Percentiles rank a stretch among this genome's conserved stretches.
Conservation (phyloP, 208 protist species). For the Leishmania guyanensis region DNA sequence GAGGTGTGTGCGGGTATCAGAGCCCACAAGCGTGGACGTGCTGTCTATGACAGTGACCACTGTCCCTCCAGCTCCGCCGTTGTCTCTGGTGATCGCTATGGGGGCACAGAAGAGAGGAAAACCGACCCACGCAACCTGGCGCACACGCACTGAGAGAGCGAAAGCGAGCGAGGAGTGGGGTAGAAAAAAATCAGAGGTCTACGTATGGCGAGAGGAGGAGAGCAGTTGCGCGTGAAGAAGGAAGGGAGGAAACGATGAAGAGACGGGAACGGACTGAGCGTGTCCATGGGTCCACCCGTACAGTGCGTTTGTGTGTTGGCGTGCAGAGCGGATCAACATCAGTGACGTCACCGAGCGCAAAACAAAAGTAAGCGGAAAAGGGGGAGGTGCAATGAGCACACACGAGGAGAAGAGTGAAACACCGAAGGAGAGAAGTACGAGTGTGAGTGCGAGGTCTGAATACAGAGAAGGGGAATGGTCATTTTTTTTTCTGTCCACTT, state of each 20-base stretch:
- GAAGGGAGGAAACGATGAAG: not conserved
- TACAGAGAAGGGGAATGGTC: not conserved
- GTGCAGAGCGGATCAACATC: not conserved
- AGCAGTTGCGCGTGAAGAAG: not conserved
- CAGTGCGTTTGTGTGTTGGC: not conserved
- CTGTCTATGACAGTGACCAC: not conserved
- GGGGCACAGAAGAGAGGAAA: not conserved
- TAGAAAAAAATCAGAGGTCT: not conserved
- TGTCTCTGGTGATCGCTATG: not conserved
- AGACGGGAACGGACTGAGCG: not conserved
- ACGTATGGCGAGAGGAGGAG: not conserved
- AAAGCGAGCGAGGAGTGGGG: not conserved
- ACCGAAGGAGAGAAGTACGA: not conserved
- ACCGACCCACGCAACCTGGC: not conserved
- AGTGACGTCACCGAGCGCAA: not conserved
- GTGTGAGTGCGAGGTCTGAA: not conserved
- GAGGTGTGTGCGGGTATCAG: not conserved
- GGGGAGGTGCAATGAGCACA: not conserved
- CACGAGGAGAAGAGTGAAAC: constrained; percentile 2
- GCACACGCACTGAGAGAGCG: not conserved
- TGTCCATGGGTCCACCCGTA: not conserved
- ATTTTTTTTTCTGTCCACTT: not conserved
- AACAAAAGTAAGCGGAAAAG: not conserved
- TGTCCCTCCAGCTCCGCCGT: not conserved
- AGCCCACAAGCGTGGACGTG: not conserved